Evolutionary conservation across 306 rosid genomes (phyloP).

Genomic region (Quercus aquifolioides): DNA sequence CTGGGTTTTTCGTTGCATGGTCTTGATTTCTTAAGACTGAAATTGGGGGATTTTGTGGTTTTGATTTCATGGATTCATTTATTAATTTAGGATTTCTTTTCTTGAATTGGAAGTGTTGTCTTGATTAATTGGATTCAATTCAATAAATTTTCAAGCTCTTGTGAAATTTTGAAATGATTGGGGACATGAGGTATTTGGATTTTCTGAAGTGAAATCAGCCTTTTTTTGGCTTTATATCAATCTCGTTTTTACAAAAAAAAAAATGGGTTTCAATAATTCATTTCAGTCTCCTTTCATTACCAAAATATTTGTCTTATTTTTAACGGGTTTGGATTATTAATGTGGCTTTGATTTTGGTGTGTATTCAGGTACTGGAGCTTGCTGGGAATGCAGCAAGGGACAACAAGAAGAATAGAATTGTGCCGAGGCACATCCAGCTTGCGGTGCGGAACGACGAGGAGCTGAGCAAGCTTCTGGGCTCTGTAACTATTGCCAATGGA

Average conservation of each 20-base stretch:
- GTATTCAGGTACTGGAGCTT: conserved; percentile 61
- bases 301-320: background rate
- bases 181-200: background rate
- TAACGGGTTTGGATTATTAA: background rate
- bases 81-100: background rate
- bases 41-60: background rate
- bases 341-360: background rate
- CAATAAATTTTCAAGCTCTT: too few species aligned
- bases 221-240: background rate
- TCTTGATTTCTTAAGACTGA: too few species aligned
- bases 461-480: conserved; percentile 71
- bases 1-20: too few species aligned
- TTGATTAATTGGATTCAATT: background rate
- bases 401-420: conserved; percentile 88
- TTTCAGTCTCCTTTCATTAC: background rate
- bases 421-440: conserved; percentile 86
- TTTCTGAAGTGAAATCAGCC: too few species aligned
- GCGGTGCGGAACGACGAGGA: conserved; percentile 87
- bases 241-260: too few species aligned
- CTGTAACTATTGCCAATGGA: conserved; percentile 75
- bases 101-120: background rate
- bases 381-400: conserved; percentile 92
- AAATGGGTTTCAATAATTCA: background rate
- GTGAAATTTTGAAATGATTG: background rate
- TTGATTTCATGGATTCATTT: background rate